Evolutionary conservation across 352 stramenopile genomes (phyloP).

Genomic region (Phytophthora sp.): DNA sequence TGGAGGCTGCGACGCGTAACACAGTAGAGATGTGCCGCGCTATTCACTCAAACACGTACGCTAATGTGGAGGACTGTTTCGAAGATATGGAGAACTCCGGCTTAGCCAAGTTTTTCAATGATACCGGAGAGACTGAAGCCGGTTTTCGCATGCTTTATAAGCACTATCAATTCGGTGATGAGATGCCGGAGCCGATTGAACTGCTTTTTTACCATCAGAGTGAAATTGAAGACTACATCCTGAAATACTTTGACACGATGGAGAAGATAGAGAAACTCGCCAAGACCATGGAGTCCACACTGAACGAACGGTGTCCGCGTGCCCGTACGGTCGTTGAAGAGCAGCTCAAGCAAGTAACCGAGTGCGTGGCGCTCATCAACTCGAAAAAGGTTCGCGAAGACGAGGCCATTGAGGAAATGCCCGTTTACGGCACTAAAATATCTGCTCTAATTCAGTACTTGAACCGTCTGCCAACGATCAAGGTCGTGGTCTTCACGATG

Average conservation of each 20-base stretch:
- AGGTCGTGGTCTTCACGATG: slow-evolving; percentile 88
- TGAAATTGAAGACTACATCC: slow-evolving; percentile 76
- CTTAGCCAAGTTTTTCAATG: slow-evolving; percentile 55
- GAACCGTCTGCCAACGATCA: slow-evolving; percentile 48
- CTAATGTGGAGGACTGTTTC: slow-evolving; percentile 57
- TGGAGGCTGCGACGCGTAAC: slow-evolving; percentile 72
- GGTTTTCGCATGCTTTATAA: slow-evolving; percentile 77
- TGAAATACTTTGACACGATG: slow-evolving; percentile 59
- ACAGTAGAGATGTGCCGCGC: slow-evolving; percentile 59
- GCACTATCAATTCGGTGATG: slow-evolving; percentile 51
- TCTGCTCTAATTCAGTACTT: slow-evolving; percentile 74
- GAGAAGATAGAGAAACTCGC: slow-evolving; percentile 46
- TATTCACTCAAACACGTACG: slow-evolving; percentile 59
- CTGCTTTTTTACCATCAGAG: slow-evolving; percentile 62
- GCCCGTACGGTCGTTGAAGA: slow-evolving; percentile 51
- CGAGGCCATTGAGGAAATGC: slow-evolving; percentile 34
- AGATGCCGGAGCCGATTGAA: slow-evolving; percentile 61
- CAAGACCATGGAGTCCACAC: slow-evolving; percentile 63
- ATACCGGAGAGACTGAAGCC: slow-evolving; percentile 51
- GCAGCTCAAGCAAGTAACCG: slow-evolving; percentile 52
- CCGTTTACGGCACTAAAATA: slow-evolving; percentile 79
- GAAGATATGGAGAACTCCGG: slow-evolving; percentile 48
- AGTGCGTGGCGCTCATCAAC: slow-evolving; percentile 56
- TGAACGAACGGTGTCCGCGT: slow-evolving; percentile 66
- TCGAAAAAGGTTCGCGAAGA: slow-evolving; percentile 23